Evolutionary conservation across 371 early-diverging fungal genomes (phyloP).

Genomic region (Mucor plumbeus): DNA sequence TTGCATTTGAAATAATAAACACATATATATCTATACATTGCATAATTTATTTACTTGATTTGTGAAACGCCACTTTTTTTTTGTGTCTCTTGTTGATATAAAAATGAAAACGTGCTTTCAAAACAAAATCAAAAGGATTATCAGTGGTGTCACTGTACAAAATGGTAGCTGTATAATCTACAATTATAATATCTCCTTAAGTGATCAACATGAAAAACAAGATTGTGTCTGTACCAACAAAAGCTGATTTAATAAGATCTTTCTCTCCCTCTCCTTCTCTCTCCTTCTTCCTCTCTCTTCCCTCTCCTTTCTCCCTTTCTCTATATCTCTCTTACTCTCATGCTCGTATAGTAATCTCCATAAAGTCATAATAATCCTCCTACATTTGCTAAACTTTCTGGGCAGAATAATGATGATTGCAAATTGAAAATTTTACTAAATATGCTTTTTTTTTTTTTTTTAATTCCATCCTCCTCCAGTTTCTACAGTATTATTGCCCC

Average conservation of each 20-base stretch:
- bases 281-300: not conserved
- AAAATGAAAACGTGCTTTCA: too few species aligned
- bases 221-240: not conserved
- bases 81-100: too few species aligned
- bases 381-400: not conserved
- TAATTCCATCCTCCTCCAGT: slow-evolving; percentile 15
- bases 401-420: slow-evolving; percentile 1
- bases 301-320: too few species aligned
- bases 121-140: too few species aligned
- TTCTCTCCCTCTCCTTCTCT: not conserved
- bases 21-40: not conserved
- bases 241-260: not conserved
- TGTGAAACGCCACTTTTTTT: too few species aligned
- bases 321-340: not conserved
- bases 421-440: slow-evolving; percentile 6
- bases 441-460: not conserved
- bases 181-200: not conserved
- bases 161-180: too few species aligned
- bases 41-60: too few species aligned
- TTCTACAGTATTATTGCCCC: slow-evolving; percentile 18
- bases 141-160: too few species aligned
- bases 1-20: not conserved
- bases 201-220: not conserved
- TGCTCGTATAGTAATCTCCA: not conserved
- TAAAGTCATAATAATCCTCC: not conserved